These are phyloP conservation scores for Breynia disticha DNA, from an alignment of 441 rosid genomes.

Conservation along the genomic window DNA sequence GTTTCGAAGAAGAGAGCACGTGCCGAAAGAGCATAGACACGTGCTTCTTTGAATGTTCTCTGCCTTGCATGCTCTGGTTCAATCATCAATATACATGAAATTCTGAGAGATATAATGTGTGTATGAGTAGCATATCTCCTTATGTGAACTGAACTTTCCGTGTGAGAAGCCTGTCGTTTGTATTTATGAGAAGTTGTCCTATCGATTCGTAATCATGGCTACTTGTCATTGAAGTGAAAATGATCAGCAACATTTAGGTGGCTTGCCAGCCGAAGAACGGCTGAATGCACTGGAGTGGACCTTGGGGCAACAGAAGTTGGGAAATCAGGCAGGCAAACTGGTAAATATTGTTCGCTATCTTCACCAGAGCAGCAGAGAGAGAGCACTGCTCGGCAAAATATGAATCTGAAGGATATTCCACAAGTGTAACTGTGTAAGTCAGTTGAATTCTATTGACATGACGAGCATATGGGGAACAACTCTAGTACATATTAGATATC, in stretches of 20 bases:
- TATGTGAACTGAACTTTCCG: neutral
- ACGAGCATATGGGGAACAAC: no score
- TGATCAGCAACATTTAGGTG: constrained; percentile 46
- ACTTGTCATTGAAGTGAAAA: constrained; percentile 35
- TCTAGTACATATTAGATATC: no score
- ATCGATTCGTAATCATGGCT: constrained; percentile 9
- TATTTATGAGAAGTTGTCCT: constrained; percentile 5
- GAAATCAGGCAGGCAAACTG: constrained; percentile 72
- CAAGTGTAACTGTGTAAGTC: neutral
- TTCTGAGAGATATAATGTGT: neutral
- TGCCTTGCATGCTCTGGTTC: constrained; percentile 11
- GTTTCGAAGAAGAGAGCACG: no score
- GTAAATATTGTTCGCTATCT: constrained; percentile 42
- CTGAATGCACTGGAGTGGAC: constrained; percentile 39
- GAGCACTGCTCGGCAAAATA: constrained; percentile 68
- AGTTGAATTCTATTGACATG: neutral
- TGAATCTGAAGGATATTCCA: constrained; percentile 49
- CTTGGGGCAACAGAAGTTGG: constrained; percentile 49
- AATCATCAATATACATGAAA: constrained; percentile 9
- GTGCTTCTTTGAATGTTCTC: constrained; percentile 11
- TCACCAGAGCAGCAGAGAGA: constrained; percentile 35
- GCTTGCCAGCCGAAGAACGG: constrained; percentile 42
- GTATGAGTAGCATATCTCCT: constrained; percentile 5
- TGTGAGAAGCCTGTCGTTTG: constrained; percentile 11
- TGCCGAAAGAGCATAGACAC: constrained; percentile 22